Conservation (phyloP, 129 eudicot genomes). For the Heracleum sosnowskyi region DNA sequence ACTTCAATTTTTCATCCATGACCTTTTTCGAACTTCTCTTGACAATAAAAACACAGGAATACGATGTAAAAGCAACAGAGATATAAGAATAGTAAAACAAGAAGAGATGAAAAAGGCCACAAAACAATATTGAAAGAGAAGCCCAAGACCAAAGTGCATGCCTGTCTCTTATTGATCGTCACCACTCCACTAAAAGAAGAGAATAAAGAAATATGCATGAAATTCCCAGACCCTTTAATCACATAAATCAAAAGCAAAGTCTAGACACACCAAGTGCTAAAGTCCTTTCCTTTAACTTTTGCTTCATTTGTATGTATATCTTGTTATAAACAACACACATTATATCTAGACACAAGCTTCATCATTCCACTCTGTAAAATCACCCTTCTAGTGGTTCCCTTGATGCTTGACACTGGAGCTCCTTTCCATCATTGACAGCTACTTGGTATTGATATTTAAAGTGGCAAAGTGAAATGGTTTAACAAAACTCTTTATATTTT, state of each 20-base stretch:
- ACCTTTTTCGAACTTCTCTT: too few relatives aligned
- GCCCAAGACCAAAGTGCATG: slow-evolving; percentile 8
- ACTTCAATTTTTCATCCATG: too few relatives aligned
- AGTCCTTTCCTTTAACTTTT: slow-evolving; percentile 26
- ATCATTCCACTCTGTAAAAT: slow-evolving; percentile 51
- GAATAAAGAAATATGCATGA: not conserved
- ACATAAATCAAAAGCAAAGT: slow-evolving; percentile 39
- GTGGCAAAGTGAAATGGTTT: not conserved
- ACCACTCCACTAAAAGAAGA: not conserved
- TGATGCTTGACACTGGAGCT: slow-evolving; percentile 60
- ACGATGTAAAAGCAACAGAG: not conserved
- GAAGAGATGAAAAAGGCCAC: slow-evolving; percentile 1
- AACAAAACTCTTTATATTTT: slow-evolving; percentile 10
- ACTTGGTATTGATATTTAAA: slow-evolving; percentile 6
- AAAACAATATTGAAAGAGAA: slow-evolving; percentile 8
- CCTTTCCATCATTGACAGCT: slow-evolving; percentile 26
- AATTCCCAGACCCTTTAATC: slow-evolving; percentile 21
- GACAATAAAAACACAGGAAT: not conserved
- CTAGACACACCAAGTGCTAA: slow-evolving; percentile 29
- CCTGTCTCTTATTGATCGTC: not conserved
- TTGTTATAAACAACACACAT: not conserved
- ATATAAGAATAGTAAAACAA: not conserved
- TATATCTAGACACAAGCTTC: slow-evolving; percentile 14
- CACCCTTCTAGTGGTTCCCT: slow-evolving; percentile 40
- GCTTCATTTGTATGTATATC: slow-evolving; percentile 24